Evolutionary conservation across 2,329 filamentous ascomycete genomes (phyloP).

Genomic region (Ceratocystis cacaofunesta): DNA sequence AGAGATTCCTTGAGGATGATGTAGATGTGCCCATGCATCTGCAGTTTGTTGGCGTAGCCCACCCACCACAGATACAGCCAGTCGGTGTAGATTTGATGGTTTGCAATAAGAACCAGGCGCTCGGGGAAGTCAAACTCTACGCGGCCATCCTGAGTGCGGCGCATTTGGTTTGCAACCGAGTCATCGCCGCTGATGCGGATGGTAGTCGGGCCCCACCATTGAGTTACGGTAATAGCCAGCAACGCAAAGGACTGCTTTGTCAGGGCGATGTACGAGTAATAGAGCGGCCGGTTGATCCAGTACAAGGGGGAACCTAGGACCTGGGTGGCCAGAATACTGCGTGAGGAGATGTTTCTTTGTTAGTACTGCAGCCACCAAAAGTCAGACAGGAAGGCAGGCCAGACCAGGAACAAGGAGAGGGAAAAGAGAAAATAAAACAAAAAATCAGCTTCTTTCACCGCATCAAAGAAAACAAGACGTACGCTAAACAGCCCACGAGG

Average conservation of each 20-base stretch:
- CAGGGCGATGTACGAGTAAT: constrained; percentile 74
- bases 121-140: constrained; percentile 70
- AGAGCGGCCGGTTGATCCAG: constrained; percentile 58
- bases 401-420: background rate
- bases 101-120: constrained; percentile 68
- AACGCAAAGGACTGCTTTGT: constrained; percentile 76
- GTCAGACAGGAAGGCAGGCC: too few relatives aligned
- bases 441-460: background rate
- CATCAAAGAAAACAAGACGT: constrained; percentile 21
- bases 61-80: constrained; percentile 93
- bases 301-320: constrained; percentile 64
- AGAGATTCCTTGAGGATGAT: constrained; percentile 84
- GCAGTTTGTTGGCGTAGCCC: constrained; percentile 60
- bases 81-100: constrained; percentile 85
- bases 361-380: background rate
- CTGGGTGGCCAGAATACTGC: constrained; percentile 54
- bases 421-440: background rate
- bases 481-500: constrained; percentile 34
- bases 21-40: constrained; percentile 73
- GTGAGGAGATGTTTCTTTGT: background rate
- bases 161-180: constrained; percentile 62
- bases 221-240: constrained; percentile 62
- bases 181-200: constrained; percentile 73
- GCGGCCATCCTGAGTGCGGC: constrained; percentile 52
- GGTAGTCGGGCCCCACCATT: constrained; percentile 74